phyloP scores from a whole-genome alignment of 2,329 filamentous ascomycete genomes.

The Pyrenochaeta sp. region DNA sequence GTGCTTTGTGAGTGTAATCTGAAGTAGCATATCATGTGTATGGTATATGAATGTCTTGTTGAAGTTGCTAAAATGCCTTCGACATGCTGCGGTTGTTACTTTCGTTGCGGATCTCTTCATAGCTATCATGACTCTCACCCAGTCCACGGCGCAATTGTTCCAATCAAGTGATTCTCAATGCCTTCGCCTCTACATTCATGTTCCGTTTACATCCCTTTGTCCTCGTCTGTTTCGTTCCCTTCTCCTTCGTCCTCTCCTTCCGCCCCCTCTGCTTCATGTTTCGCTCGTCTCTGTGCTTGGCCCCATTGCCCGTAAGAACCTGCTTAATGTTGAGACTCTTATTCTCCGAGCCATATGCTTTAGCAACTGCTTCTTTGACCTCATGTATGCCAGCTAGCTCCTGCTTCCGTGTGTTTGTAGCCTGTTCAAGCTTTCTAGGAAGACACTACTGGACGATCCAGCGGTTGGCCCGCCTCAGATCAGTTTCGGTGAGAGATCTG shows the following conservation, averaged over 20 bases:
- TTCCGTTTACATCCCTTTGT: neutral
- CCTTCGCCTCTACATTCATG: too few species aligned
- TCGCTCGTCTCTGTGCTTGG: neutral
- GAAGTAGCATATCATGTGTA: neutral
- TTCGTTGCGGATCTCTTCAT: too few species aligned
- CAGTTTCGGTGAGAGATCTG: too few species aligned
- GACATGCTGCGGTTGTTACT: too few species aligned
- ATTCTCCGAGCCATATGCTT: neutral
- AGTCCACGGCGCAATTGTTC: too few species aligned
- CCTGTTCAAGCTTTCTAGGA: neutral
- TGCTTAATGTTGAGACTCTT: neutral
- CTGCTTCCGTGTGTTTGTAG: neutral
- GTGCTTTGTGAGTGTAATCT: neutral
- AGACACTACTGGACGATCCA: neutral
- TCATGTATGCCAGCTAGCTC: neutral
- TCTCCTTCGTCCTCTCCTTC: neutral
- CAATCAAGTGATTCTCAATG: too few species aligned
- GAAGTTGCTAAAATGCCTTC: too few species aligned
- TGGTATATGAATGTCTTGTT: neutral
- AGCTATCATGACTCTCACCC: too few species aligned
- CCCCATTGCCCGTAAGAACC: neutral
- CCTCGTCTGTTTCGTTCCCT: neutral
- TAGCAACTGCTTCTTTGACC: neutral
- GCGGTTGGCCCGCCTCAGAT: neutral
- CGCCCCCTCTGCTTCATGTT: neutral